phyloP scores from a whole-genome alignment of 768 basidiomycete species.

The Bullera alba region DNA sequence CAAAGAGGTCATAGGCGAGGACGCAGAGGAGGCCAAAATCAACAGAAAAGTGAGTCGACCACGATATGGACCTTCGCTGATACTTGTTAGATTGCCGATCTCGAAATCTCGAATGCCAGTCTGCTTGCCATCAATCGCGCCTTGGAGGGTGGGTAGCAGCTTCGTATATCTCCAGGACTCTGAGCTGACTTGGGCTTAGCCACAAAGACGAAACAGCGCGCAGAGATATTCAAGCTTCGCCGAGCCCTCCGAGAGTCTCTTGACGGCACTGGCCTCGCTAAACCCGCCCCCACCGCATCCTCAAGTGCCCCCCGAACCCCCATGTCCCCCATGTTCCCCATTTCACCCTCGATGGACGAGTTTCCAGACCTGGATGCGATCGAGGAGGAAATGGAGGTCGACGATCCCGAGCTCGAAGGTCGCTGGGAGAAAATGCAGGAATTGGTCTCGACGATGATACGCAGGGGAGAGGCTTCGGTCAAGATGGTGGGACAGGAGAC shows the following conservation, averaged over 20 bases:
- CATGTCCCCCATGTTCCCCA: constrained; percentile 2
- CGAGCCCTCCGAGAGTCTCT: constrained; percentile 28
- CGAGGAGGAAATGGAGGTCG: constrained; percentile 12
- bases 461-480: constrained; percentile 20
- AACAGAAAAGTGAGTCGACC: constrained; percentile 24
- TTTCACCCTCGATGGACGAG: constrained; percentile 9
- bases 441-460: constrained; percentile 18
- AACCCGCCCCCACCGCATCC: background rate
- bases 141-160: constrained; percentile 33
- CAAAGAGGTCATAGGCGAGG: constrained; percentile 5
- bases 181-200: constrained; percentile 7
- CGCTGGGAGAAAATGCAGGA: constrained; percentile 27
- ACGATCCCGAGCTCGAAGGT: constrained; percentile 24
- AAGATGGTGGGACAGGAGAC: constrained; percentile 10
- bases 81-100: constrained; percentile 37
- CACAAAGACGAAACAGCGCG: constrained; percentile 34
- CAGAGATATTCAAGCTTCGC: constrained; percentile 30
- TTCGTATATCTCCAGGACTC: background rate
- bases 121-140: constrained; percentile 41
- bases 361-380: constrained; percentile 5
- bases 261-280: background rate
- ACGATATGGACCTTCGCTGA: background rate
- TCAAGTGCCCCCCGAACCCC: background rate
- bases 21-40: constrained; percentile 31
- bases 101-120: constrained; percentile 43